Percentiles rank a stretch among this genome's conserved stretches.
Conservation (phyloP, 2,329 filamentous ascomycete genomes). For the Colletotrichum theobromicola region DNA sequence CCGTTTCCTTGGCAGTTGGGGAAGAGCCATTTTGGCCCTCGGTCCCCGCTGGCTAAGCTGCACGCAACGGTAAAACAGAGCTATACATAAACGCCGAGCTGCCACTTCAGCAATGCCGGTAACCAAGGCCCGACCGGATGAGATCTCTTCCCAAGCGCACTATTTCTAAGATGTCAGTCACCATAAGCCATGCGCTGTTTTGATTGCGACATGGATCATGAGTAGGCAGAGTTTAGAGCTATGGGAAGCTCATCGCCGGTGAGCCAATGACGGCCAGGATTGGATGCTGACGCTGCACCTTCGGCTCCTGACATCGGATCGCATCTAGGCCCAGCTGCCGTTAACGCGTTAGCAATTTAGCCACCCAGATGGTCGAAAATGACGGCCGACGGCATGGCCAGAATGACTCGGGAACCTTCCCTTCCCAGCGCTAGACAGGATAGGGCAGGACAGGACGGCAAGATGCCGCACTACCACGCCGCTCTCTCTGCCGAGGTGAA, state of each 20-base stretch:
- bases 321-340: neutral
- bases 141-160: neutral
- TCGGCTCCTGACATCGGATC: conserved; percentile 17
- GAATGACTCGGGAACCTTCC: neutral
- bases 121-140: conserved; percentile 13
- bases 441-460: neutral
- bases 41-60: neutral
- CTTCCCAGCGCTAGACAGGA: neutral
- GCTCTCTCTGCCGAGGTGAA: conserved; percentile 9
- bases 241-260: neutral
- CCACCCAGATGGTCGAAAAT: neutral
- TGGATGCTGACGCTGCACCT: neutral
- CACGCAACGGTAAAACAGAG: neutral
- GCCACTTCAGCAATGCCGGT: neutral
- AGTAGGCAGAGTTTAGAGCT: neutral
- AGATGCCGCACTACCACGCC: conserved; percentile 11
- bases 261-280: neutral
- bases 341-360: neutral
- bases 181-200: neutral
- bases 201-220: conserved; percentile 6
- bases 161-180: neutral
- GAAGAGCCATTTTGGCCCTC: neutral
- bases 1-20: neutral
- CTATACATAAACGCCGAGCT: neutral
- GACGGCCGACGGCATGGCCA: neutral